Evolutionary conservation across 2,329 filamentous ascomycete species (phyloP).

Genomic region (Apiospora phragmitis): DNA sequence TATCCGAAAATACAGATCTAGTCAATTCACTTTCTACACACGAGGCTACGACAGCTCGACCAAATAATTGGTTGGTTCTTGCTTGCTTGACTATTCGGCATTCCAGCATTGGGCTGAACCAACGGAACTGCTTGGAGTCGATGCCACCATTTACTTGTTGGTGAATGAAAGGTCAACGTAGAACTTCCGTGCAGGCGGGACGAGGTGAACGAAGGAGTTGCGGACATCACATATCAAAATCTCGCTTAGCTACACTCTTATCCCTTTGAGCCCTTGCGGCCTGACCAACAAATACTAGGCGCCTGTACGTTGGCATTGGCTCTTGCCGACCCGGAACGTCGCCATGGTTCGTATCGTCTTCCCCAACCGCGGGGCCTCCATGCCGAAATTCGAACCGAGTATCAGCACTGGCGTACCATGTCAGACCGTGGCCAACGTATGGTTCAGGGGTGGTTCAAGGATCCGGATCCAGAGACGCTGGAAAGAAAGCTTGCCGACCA

Average conservation of each 20-base stretch:
- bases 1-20: background rate
- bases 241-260: background rate
- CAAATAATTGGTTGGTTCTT: background rate
- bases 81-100: background rate
- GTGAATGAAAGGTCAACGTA: background rate
- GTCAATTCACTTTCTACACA: background rate
- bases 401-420: conserved; percentile 14
- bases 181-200: background rate
- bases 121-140: background rate
- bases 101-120: background rate
- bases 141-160: background rate
- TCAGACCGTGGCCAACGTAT: conserved; percentile 20
- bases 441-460: conserved; percentile 21
- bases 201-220: background rate
- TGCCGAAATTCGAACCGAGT: conserved; percentile 20
- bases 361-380: background rate
- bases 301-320: background rate
- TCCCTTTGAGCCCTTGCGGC: background rate
- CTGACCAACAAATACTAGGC: background rate
- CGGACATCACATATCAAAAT: background rate
- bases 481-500: conserved; percentile 20
- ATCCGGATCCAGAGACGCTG: conserved; percentile 18
- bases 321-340: background rate
- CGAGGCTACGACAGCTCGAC: background rate
- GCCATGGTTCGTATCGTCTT: background rate